phyloP scores from a whole-genome alignment of 164 flowering plant species.

The Sextonia rubra region DNA sequence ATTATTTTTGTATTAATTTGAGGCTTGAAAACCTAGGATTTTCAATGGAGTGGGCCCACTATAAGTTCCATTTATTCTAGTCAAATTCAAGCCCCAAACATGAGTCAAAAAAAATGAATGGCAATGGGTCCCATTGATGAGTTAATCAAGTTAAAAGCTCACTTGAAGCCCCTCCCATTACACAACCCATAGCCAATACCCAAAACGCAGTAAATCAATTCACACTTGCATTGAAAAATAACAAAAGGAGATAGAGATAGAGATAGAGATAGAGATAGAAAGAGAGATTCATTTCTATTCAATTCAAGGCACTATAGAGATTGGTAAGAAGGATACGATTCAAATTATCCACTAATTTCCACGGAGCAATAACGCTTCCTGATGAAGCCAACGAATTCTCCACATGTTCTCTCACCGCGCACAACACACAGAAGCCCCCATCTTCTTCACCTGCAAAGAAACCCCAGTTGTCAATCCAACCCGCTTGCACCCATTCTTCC shows the following conservation, averaged over 20 bases:
- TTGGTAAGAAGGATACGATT: constrained; percentile 36
- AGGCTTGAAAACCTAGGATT: too few relatives aligned
- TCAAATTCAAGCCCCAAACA: too few relatives aligned
- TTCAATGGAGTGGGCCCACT: too few relatives aligned
- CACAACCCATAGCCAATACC: too few relatives aligned
- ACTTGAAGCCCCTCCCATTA: too few relatives aligned
- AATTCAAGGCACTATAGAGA: constrained; percentile 56
- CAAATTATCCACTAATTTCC: constrained; percentile 53
- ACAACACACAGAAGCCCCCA: constrained; percentile 56
- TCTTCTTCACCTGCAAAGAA: constrained; percentile 40
- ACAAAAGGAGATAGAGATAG: constrained; percentile 28
- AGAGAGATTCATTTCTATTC: constrained; percentile 44
- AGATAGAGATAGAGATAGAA: constrained; percentile 48
- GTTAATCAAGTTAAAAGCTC: too few relatives aligned
- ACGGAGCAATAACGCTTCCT: constrained; percentile 39
- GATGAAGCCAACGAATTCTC: constrained; percentile 36
- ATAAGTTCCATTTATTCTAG: too few relatives aligned
- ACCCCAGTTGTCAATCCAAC: constrained; percentile 32
- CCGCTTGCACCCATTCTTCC: background rate
- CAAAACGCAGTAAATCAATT: background rate
- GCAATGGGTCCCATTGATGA: too few relatives aligned
- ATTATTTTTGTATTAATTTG: too few relatives aligned
- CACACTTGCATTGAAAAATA: background rate
- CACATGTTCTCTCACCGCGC: constrained; percentile 51
- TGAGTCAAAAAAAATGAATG: too few relatives aligned